These are phyloP conservation scores for Heliocybe sulcata DNA, from an alignment of 1,284 basidiomycete species.

Conservation along the genomic window DNA sequence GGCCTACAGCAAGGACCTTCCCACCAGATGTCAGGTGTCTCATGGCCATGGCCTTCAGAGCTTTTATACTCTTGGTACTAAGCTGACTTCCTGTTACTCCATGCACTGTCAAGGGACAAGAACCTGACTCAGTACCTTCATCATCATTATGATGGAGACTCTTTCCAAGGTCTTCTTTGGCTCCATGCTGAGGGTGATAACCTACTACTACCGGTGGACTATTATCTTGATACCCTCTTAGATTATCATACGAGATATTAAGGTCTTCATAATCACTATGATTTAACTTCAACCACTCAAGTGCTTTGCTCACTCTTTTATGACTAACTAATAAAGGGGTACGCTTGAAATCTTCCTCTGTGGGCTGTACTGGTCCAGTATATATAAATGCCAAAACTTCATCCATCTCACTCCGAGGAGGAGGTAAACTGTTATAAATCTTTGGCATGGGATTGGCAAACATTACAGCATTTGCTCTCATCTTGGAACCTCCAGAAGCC, in stretches of 20 bases:
- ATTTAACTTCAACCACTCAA: slow-evolving; percentile 25
- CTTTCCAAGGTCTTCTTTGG: neutral
- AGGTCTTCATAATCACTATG: slow-evolving; percentile 20
- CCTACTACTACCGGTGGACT: slow-evolving; percentile 10
- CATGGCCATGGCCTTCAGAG: no score
- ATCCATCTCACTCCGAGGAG: slow-evolving; percentile 5
- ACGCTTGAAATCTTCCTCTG: no score
- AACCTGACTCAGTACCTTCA: slow-evolving; percentile 10
- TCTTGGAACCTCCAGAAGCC: no score
- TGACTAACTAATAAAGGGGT: slow-evolving; percentile 19
- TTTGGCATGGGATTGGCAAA: slow-evolving; percentile 7
- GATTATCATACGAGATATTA: slow-evolving; percentile 17
- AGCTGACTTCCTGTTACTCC: slow-evolving; percentile 11
- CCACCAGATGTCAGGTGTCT: slow-evolving; percentile 12
- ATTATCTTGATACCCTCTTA: slow-evolving; percentile 14
- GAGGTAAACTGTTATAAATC: slow-evolving; percentile 7
- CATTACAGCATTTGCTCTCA: no score
- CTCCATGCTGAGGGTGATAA: slow-evolving; percentile 5
- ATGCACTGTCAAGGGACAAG: slow-evolving; percentile 14
- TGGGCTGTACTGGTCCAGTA: slow-evolving; percentile 12
- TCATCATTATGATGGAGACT: slow-evolving; percentile 7
- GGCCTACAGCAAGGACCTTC: no score
- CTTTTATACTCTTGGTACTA: slow-evolving; percentile 1
- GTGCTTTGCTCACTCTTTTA: slow-evolving; percentile 13
- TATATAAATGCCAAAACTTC: slow-evolving; percentile 10